Evolutionary conservation across 2,329 filamentous ascomycete genomes (phyloP).

Genomic region (Neofusicoccum cordaticola): DNA sequence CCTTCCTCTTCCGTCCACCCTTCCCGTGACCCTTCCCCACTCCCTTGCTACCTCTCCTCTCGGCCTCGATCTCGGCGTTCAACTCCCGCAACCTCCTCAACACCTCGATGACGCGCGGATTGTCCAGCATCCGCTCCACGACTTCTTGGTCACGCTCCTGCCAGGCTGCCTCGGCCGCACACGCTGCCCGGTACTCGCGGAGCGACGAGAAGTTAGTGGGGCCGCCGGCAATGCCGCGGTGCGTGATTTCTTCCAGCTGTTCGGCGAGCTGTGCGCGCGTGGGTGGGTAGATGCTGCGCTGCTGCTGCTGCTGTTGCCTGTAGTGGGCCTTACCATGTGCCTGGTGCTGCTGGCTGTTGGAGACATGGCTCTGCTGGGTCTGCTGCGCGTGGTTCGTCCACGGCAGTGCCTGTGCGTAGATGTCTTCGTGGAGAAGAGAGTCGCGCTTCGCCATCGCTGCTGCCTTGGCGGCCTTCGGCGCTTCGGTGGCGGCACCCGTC

Average conservation of each 20-base stretch:
- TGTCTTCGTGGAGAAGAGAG: conserved; percentile 4
- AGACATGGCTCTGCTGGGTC: background rate
- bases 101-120: conserved; percentile 4
- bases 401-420: background rate
- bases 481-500: background rate
- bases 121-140: conserved; percentile 16
- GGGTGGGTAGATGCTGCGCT: background rate
- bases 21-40: background rate
- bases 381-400: background rate
- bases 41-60: conserved; percentile 7
- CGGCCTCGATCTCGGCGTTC: conserved; percentile 11
- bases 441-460: conserved; percentile 12
- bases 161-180: conserved; percentile 15
- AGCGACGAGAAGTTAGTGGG: background rate
- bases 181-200: conserved; percentile 13
- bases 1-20: conserved; percentile 10
- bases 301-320: background rate
- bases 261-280: conserved; percentile 15
- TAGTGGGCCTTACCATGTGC: background rate
- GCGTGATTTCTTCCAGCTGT: conserved; percentile 15
- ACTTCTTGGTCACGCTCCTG: conserved; percentile 16
- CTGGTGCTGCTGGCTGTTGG: background rate
- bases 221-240: conserved; percentile 11
- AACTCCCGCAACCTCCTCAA: conserved; percentile 8
- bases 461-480: background rate